Evolutionary conservation across 352 stramenopile species (phyloP).

Genomic region (Phytophthora brassicae): DNA sequence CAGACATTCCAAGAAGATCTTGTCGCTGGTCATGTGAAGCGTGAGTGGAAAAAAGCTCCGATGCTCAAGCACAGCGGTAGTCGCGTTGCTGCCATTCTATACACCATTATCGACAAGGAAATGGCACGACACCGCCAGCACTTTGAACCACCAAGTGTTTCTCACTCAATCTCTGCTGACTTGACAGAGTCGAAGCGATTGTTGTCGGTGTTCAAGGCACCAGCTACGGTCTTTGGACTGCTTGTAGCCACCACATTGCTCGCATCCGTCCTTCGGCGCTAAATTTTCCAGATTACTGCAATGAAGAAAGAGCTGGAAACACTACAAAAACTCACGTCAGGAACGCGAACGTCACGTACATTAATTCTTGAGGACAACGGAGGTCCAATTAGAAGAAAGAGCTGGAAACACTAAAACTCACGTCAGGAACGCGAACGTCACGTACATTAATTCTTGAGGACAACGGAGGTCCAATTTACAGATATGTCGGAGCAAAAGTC

Average conservation of each 20-base stretch:
- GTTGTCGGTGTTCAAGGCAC: conserved; percentile 10
- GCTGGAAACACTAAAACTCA: too few species aligned
- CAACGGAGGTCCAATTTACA: conserved; percentile 23
- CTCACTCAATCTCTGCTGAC: conserved; percentile 1
- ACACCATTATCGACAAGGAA: conserved; percentile 86
- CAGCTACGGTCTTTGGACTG: conserved; percentile 25
- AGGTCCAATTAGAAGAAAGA: too few species aligned
- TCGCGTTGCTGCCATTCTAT: conserved; percentile 79
- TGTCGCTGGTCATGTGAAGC: conserved; percentile 33
- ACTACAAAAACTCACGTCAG: too few species aligned
- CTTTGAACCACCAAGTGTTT: conserved; percentile 3
- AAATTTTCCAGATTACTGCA: neutral
- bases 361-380: conserved; percentile 20
- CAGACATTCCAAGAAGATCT: conserved; percentile 78
- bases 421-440: conserved; percentile 26
- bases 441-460: conserved; percentile 25
- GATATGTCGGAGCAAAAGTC: conserved; percentile 4
- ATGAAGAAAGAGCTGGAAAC: too few species aligned
- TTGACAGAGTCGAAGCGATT: neutral
- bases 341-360: conserved; percentile 27
- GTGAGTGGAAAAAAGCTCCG: conserved; percentile 79
- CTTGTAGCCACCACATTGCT: conserved; percentile 30
- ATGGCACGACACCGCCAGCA: conserved; percentile 49
- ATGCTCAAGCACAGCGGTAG: conserved; percentile 88
- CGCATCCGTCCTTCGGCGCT: conserved; percentile 28